These are phyloP conservation scores for Pezicula radicicola DNA, from an alignment of 2,329 filamentous ascomycete species.

Conservation along the genomic window DNA sequence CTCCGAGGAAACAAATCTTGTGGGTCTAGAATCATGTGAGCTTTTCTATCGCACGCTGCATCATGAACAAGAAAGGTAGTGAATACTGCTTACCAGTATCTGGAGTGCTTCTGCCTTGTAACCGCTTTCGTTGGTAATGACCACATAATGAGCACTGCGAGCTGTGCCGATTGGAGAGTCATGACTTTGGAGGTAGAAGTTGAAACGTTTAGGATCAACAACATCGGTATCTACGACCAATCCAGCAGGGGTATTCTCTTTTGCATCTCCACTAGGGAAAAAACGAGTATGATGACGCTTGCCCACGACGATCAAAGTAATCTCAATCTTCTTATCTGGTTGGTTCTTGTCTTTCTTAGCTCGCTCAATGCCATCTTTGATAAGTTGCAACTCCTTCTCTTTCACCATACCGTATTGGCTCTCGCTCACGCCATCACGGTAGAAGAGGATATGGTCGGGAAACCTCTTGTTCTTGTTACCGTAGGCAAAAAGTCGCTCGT, in stretches of 20 bases:
- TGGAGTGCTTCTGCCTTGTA: constrained; percentile 62
- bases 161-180: constrained; percentile 76
- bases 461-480: constrained; percentile 43
- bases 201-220: constrained; percentile 69
- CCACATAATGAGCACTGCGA: constrained; percentile 76
- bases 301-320: constrained; percentile 33
- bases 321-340: constrained; percentile 5
- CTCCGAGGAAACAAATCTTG: constrained; percentile 75
- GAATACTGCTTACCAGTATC: constrained; percentile 36
- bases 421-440: constrained; percentile 33
- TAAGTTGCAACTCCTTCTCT: constrained; percentile 23
- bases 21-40: constrained; percentile 60
- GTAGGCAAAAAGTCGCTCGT: constrained; percentile 7
- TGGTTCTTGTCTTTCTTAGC: constrained; percentile 5
- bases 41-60: too few relatives aligned
- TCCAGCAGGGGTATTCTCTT: constrained; percentile 39
- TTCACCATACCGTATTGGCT: constrained; percentile 26
- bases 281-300: constrained; percentile 41
- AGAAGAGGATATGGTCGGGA: constrained; percentile 23
- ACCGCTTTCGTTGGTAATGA: constrained; percentile 66
- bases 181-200: constrained; percentile 82
- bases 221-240: constrained; percentile 81
- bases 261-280: constrained; percentile 21
- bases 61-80: constrained; percentile 42
- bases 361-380: constrained; percentile 14